phyloP scores from a whole-genome alignment of 2,329 filamentous ascomycete species.

The Trichoderma endophyticum region DNA sequence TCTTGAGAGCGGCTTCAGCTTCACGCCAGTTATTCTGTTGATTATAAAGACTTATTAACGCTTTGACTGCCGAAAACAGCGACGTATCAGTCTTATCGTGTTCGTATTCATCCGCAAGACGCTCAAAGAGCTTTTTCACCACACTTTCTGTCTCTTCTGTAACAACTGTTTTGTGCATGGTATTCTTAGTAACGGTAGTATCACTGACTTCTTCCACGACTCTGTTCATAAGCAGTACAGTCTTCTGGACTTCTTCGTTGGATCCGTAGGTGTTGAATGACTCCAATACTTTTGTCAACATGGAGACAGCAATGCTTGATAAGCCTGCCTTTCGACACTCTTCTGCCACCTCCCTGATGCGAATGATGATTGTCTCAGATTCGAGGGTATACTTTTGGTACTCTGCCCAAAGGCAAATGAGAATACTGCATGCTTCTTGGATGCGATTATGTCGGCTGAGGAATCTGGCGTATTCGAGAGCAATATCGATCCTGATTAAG shows the following conservation, averaged over 20 bases:
- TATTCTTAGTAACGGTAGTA: slow-evolving; percentile 33
- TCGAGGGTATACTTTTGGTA: slow-evolving; percentile 30
- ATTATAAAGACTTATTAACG: slow-evolving; percentile 33
- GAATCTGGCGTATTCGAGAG: slow-evolving; percentile 37
- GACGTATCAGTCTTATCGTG: slow-evolving; percentile 31
- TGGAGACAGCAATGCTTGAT: slow-evolving; percentile 32
- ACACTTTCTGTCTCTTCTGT: slow-evolving; percentile 34
- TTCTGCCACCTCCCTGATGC: slow-evolving; percentile 35
- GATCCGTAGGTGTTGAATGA: slow-evolving; percentile 38
- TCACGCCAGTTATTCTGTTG: slow-evolving; percentile 34
- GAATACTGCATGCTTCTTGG: slow-evolving; percentile 38
- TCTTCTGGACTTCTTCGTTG: slow-evolving; percentile 34
- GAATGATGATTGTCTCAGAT: slow-evolving; percentile 33
- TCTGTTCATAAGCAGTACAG: slow-evolving; percentile 37
- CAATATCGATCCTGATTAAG: slow-evolving; percentile 37
- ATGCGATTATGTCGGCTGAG: slow-evolving; percentile 31
- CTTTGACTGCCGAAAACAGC: slow-evolving; percentile 36
- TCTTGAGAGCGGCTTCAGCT: slow-evolving; percentile 34
- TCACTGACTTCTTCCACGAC: slow-evolving; percentile 39
- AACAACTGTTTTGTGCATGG: slow-evolving; percentile 28
- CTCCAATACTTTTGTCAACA: slow-evolving; percentile 38
- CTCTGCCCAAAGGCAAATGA: slow-evolving; percentile 39
- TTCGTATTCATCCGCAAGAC: slow-evolving; percentile 35
- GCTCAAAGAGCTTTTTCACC: slow-evolving; percentile 36
- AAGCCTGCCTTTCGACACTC: slow-evolving; percentile 35